Percentiles rank a stretch among this genome's conserved stretches.
Evolutionary conservation across 23 red algal species (phyloP).

Genomic region (Gracilaria vermiculophylla): DNA sequence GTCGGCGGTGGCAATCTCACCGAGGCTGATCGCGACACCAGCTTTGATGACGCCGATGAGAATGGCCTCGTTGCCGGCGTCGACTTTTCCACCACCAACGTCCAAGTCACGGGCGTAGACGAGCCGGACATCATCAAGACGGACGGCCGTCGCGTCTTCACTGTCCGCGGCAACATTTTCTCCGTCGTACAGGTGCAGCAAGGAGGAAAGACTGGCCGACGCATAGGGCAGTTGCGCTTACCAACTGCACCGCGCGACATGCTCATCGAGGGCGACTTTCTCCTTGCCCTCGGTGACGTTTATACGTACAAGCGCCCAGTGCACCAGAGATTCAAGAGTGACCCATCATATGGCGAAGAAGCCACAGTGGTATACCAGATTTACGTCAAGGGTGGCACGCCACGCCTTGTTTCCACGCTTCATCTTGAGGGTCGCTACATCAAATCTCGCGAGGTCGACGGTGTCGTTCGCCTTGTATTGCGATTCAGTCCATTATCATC

Average conservation of each 20-base stretch:
- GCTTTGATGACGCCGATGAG: background rate
- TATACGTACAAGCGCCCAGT: constrained; percentile 36
- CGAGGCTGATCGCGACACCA: background rate
- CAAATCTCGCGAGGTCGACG: constrained; percentile 62
- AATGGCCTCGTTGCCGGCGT: constrained; percentile 39
- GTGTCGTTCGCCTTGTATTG: constrained; percentile 59
- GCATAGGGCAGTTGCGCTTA: constrained; percentile 27
- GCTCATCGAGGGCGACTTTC: constrained; percentile 66
- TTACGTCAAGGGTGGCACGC: constrained; percentile 14
- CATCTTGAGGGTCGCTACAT: constrained; percentile 49
- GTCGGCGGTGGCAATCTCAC: too few relatives aligned
- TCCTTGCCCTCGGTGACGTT: constrained; percentile 56
- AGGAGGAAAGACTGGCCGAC: constrained; percentile 30
- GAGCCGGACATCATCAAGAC: too few relatives aligned
- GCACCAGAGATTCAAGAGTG: constrained; percentile 11
- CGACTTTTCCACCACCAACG: constrained; percentile 63
- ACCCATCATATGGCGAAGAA: constrained; percentile 38
- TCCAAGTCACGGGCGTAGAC: constrained; percentile 62
- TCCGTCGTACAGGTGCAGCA: constrained; percentile 37
- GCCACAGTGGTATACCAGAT: constrained; percentile 64
- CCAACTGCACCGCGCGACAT: constrained; percentile 42
- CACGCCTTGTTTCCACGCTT: constrained; percentile 63
- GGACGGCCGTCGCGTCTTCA: constrained; percentile 58
- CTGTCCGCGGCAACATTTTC: constrained; percentile 45
- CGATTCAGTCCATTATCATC: constrained; percentile 28